Evolutionary conservation across 805 yeast genomes (phyloP), one percentile per base, ranked within the genome.

Genomic region (Candida tibetensis): DNA sequence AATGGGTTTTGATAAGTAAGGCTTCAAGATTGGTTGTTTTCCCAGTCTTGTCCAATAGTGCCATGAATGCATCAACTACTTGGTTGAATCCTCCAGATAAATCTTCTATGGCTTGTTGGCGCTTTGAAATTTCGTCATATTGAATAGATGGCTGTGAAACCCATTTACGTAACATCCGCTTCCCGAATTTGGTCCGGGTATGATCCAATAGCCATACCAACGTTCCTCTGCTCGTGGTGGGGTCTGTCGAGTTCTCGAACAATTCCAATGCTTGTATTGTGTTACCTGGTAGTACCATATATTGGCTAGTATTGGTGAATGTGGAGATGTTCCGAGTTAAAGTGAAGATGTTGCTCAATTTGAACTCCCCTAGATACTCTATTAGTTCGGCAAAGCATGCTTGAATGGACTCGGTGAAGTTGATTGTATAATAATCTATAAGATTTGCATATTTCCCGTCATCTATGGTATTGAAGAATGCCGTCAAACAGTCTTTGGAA

Each of bases 171-270:
- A 93, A 57, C 41, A 77, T 49, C 37, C 96, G 61, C 31, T 69
- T 73, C 0, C 99, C 99, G 58, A 82, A 83, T 19, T 73, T 69
- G 0, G 98, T 86, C 23, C 77, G 63, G 0, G 98, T 86, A 47
- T 84, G 89, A 55, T 91, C 85, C 42, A 93, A 49, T 2, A 87
- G 65, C 89, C 95, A 86, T 12, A 85, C 56, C 10, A 91, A 62
- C 0, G 96, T 79, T 0, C 97, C 98, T 22, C 69, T 61, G 6
- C 66, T 66, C 4, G 70, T 62, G 9, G 63, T 56, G 12, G 58
- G 51, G 44, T 79, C 79, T 0, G 93, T 79, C 3, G 71, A 62
- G 49, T 86, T 86, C 15, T 66, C 64, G 51, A 85, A 87, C 1
- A 93, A 74, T 52, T 93, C 97, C 15, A 93, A 62, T 30, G 85